A percentile compares a stretch with the other conserved stretches of the same genome.
phyloP scores from a whole-genome alignment of 2,329 filamentous ascomycete genomes.

The Cladophialophora chaetospira region DNA sequence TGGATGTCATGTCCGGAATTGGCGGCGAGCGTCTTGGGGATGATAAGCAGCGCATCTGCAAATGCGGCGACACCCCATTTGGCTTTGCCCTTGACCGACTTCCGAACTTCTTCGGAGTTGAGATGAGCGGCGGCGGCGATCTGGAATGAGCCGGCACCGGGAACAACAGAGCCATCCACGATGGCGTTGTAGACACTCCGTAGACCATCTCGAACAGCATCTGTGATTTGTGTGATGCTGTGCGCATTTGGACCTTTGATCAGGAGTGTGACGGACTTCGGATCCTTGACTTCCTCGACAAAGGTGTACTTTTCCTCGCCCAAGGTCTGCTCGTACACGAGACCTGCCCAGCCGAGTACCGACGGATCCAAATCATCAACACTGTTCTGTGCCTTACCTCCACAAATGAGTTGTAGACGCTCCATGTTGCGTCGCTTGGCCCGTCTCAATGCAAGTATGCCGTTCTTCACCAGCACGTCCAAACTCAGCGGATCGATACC shows the following conservation, averaged over 20 bases:
- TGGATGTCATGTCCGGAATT: slow-evolving; percentile 97
- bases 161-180: slow-evolving; percentile 94
- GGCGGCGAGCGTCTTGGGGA: slow-evolving; percentile 94
- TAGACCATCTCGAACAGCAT: slow-evolving; percentile 91
- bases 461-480: slow-evolving; percentile 96
- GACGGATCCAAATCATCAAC: slow-evolving; percentile 89
- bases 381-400: slow-evolving; percentile 89
- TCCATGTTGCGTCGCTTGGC: slow-evolving; percentile 99
- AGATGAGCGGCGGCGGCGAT: slow-evolving; percentile 87
- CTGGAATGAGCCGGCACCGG: slow-evolving; percentile 93
- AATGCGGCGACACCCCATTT: slow-evolving; percentile 96
- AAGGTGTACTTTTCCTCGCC: slow-evolving; percentile 99
- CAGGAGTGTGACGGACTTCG: slow-evolving; percentile 94
- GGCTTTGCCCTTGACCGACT: slow-evolving; percentile 94
- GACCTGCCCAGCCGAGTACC: slow-evolving; percentile 89
- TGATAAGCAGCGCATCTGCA: slow-evolving; percentile 89
- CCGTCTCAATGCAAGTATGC: slow-evolving; percentile 88
- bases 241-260: slow-evolving; percentile 98
- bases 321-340: slow-evolving; percentile 95
- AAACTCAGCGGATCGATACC: slow-evolving; percentile 95
- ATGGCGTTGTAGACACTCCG: slow-evolving; percentile 99
- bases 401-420: slow-evolving; percentile 90
- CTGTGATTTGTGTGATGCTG: slow-evolving; percentile 94
- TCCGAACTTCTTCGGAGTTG: slow-evolving; percentile 80
- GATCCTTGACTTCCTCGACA: slow-evolving; percentile 96